Percentiles rank a stretch among this genome's conserved stretches.
Evolutionary conservation across 2,329 filamentous ascomycete species (phyloP).

Genomic region (Cytospora leucostoma): DNA sequence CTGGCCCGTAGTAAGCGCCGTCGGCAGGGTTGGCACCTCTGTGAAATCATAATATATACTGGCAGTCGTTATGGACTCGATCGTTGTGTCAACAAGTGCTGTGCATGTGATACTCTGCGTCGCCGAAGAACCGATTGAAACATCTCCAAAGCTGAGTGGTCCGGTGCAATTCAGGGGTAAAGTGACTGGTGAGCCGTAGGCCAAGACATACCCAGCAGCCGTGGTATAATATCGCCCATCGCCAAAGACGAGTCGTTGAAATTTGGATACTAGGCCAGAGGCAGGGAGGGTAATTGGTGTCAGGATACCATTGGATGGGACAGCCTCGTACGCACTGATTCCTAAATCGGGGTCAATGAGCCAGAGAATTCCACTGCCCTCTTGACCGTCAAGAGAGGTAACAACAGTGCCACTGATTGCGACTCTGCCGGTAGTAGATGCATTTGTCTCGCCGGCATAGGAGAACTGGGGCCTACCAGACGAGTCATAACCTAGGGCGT

Average conservation of each 20-base stretch:
- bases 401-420: constrained; percentile 40
- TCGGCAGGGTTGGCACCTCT: not conserved
- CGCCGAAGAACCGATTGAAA: constrained; percentile 38
- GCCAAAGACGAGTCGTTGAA: constrained; percentile 43
- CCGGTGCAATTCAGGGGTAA: constrained; percentile 43
- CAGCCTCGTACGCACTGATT: constrained; percentile 42
- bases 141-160: constrained; percentile 42
- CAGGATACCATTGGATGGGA: constrained; percentile 40
- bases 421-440: constrained; percentile 34
- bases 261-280: constrained; percentile 43
- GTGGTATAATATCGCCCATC: constrained; percentile 44
- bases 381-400: constrained; percentile 40
- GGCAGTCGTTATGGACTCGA: not conserved
- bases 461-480: constrained; percentile 39
- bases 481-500: constrained; percentile 38
- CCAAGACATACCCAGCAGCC: constrained; percentile 37
- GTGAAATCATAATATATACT: constrained; percentile 8
- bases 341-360: constrained; percentile 42
- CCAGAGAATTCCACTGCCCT: constrained; percentile 44
- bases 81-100: constrained; percentile 26
- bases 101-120: constrained; percentile 38
- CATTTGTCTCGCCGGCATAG: constrained; percentile 34
- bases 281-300: constrained; percentile 39
- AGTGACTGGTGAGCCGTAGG: constrained; percentile 44
- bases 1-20: not conserved